Evolutionary conservation across 1,284 basidiomycete genomes (phyloP), one percentile per base, ranked within the genome.

Genomic region (Phellinidium pouzarii): DNA sequence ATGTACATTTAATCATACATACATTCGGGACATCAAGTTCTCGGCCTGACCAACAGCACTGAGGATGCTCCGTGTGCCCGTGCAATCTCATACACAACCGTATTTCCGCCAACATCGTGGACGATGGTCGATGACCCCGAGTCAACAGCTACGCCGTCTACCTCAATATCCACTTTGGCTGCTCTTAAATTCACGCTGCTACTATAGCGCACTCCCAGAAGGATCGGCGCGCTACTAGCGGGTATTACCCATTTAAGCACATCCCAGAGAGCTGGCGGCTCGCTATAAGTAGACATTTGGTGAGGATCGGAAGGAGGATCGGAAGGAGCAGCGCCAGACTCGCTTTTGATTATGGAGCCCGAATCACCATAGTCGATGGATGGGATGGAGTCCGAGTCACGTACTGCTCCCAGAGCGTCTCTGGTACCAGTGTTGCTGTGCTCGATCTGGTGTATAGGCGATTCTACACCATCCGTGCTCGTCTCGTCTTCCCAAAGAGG

Each of bases 231-330:
- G 43, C 14, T 22, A 14, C 29, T 34, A 14, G 34, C 22, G 7
- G 41, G 42, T 5, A 52, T 19, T 5, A 37, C 29, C 50, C 50
- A 52, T 36, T 45, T 37, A 6, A 52, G 34, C 40, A 22, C 19
- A 26, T 4, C 26, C 14, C 48, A 17, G 42, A n/a, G 11, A 12
- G 20, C 17, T 3, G 12, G 29, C 29, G 29, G 7, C 7, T 31
- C 29, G n/a, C n/a, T n/a, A n/a, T n/a, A n/a, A n/a, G n/a, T n/a
- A n/a, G n/a, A n/a, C n/a, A n/a, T n/a, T n/a, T n/a, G n/a, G n/a
- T n/a, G n/a, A n/a, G n/a, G n/a, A n/a, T n/a, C n/a, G n/a, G n/a
- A n/a, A n/a, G n/a, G n/a, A n/a, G n/a, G n/a, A n/a, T n/a, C n/a
- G n/a, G n/a, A n/a, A n/a, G n/a, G n/a, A n/a, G n/a, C n/a, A n/a